A percentile compares a stretch with the other conserved stretches of the same genome.
Conservation (phyloP, 2,329 filamentous ascomycete species). For the Aspergillaceae sp. region DNA sequence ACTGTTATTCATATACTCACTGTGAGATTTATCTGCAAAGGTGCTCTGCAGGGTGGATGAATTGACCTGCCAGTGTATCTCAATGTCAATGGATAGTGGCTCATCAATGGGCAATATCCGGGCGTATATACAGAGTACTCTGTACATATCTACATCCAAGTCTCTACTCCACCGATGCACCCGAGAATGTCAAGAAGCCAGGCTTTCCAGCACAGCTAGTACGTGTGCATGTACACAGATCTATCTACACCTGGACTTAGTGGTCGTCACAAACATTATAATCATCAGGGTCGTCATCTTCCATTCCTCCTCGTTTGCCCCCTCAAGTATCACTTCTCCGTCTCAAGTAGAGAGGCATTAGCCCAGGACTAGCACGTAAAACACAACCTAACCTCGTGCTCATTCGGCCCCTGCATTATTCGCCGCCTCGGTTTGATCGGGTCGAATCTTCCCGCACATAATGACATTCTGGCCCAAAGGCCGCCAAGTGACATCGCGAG, state of each 20-base stretch:
- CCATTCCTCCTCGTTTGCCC: background rate
- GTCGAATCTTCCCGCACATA: constrained; percentile 57
- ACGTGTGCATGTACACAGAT: background rate
- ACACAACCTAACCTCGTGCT: no score
- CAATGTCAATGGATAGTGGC: no score
- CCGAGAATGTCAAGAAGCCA: no score
- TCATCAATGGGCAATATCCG: no score
- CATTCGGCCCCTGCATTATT: background rate
- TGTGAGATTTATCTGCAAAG: no score
- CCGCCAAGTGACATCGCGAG: constrained; percentile 62
- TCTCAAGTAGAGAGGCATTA: background rate
- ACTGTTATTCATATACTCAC: no score
- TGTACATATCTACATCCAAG: background rate
- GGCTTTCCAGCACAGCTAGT: no score
- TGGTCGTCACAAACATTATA: background rate
- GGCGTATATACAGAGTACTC: background rate
- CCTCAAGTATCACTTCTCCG: background rate
- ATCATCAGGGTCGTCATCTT: background rate
- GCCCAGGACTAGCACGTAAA: no score
- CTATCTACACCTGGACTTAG: background rate
- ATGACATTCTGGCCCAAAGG: constrained; percentile 77
- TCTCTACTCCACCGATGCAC: no score
- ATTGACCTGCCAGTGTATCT: no score
- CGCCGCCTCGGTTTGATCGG: constrained; percentile 1
- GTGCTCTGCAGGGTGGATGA: no score